Percentiles rank a stretch among this genome's conserved stretches.
Conservation (phyloP, 192 early-diverging fungal genomes). For the Diversispora epigaea region DNA sequence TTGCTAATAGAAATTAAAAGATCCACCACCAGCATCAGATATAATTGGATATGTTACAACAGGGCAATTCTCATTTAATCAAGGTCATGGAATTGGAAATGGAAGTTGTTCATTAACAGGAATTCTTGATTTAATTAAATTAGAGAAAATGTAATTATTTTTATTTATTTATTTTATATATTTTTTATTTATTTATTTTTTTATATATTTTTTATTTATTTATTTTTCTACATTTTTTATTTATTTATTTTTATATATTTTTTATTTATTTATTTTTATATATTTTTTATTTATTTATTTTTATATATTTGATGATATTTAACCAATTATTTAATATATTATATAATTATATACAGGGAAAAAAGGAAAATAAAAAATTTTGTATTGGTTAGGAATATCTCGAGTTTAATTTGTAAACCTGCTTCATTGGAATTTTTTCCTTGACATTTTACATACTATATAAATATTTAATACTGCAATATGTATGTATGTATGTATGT, state of each 20-base stretch:
- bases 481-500: no score
- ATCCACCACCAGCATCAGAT: slow-evolving; percentile 39
- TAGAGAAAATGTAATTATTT: slow-evolving; percentile 40
- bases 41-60: slow-evolving; percentile 73
- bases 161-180: not conserved
- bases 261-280: not conserved
- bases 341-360: not conserved
- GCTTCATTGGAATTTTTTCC: slow-evolving; percentile 19
- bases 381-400: slow-evolving; percentile 26
- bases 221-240: not conserved
- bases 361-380: slow-evolving; percentile 20
- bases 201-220: not conserved
- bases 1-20: not conserved
- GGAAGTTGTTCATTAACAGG: slow-evolving; percentile 59
- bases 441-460: no score
- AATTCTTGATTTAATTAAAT: slow-evolving; percentile 43
- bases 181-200: not conserved
- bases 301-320: not conserved
- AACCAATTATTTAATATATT: not conserved
- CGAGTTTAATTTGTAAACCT: slow-evolving; percentile 17
- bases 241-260: not conserved
- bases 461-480: no score
- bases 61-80: slow-evolving; percentile 63
- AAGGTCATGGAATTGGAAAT: slow-evolving; percentile 63
- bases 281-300: not conserved